These are phyloP conservation scores for Dryas octopetala DNA, from an alignment of 306 rosid species.

Conservation along the genomic window DNA sequence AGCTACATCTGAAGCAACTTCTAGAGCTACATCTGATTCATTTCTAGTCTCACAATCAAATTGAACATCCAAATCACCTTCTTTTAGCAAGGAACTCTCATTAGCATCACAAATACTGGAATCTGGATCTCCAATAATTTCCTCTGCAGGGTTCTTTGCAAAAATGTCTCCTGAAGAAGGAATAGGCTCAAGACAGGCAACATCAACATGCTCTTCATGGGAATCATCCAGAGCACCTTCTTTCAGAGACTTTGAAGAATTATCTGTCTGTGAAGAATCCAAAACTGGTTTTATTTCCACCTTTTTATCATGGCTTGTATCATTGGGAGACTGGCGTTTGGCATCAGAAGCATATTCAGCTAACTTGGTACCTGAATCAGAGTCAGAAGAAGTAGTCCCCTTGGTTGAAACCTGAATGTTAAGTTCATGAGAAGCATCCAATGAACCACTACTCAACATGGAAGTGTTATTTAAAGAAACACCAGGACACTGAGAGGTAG, in stretches of 20 bases:
- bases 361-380: slow-evolving; percentile 32
- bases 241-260: slow-evolving; percentile 22
- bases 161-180: slow-evolving; percentile 31
- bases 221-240: slow-evolving; percentile 36
- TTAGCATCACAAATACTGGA: slow-evolving; percentile 33
- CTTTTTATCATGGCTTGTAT: slow-evolving; percentile 23
- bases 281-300: slow-evolving; percentile 22
- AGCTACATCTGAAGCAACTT: slow-evolving; percentile 10
- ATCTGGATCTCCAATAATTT: slow-evolving; percentile 27
- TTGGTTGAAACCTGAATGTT: slow-evolving; percentile 5
- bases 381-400: slow-evolving; percentile 6
- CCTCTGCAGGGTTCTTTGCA: slow-evolving; percentile 27
- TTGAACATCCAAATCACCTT: slow-evolving; percentile 39
- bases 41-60: slow-evolving; percentile 22
- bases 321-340: slow-evolving; percentile 20
- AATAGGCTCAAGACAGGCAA: slow-evolving; percentile 34
- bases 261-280: slow-evolving; percentile 32
- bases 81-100: slow-evolving; percentile 33
- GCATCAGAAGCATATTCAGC: slow-evolving; percentile 30
- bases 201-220: slow-evolving; percentile 25
- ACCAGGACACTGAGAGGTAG: slow-evolving; percentile 8
- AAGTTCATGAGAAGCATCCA: slow-evolving; percentile 11
- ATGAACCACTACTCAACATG: slow-evolving; percentile 3
- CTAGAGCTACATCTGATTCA: slow-evolving; percentile 11
- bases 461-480: slow-evolving; percentile 24